Conservation (phyloP, 2,329 filamentous ascomycete species). For the Calonectria fujianensis region DNA sequence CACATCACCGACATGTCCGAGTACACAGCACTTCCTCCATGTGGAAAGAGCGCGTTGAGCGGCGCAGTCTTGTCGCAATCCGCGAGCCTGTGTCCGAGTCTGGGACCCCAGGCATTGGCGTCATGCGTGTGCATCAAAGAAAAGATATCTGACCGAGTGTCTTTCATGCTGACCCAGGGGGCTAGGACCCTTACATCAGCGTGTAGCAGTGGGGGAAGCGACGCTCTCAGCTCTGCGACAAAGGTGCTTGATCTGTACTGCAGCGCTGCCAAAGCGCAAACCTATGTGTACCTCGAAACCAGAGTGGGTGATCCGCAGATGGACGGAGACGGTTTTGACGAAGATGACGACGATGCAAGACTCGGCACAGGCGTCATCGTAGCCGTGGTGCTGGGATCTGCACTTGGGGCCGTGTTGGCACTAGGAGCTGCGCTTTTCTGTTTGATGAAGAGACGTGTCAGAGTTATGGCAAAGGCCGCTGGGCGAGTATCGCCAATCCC, state of each 20-base stretch:
- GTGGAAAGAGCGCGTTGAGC: not conserved
- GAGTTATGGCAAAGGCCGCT: not conserved
- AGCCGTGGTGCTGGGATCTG: not conserved
- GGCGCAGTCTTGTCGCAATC: not conserved
- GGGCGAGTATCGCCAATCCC: not conserved
- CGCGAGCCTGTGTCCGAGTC: not conserved
- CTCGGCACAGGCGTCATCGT: not conserved
- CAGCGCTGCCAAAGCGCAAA: not conserved
- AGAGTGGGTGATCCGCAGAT: not conserved
- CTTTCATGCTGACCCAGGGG: not conserved
- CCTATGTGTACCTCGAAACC: not conserved
- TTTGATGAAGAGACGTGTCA: not conserved
- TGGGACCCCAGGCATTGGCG: not conserved
- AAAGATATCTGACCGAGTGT: not conserved
- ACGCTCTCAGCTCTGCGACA: not conserved
- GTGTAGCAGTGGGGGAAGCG: not conserved
- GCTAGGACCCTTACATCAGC: not conserved
- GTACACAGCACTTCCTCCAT: not conserved
- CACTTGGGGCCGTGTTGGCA: not conserved
- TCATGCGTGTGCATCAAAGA: conserved; percentile 10
- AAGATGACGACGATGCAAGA: not conserved
- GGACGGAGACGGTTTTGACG: not conserved
- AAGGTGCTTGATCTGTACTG: not conserved
- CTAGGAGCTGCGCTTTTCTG: not conserved
- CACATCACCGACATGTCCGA: not conserved